A percentile compares a stretch with the other conserved stretches of the same genome.
These are phyloP conservation scores for Heteromeles arbutifolia DNA, from an alignment of 306 rosid species.

Conservation along the genomic window DNA sequence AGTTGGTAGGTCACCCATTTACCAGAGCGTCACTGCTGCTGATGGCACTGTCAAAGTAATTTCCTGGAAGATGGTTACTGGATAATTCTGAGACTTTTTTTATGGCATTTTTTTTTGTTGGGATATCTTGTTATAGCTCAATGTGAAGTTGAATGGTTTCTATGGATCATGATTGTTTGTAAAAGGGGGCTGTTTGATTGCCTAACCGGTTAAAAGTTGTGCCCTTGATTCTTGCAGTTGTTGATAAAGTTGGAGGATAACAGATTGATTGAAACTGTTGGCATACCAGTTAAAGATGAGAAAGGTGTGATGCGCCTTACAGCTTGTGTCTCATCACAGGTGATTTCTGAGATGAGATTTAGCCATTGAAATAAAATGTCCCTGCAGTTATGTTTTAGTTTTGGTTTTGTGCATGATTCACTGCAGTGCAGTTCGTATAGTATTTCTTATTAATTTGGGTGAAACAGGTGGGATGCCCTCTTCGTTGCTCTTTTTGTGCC, in stretches of 20 bases:
- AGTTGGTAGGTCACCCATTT: constrained; percentile 83
- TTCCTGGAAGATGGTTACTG: neutral
- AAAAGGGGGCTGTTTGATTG: neutral
- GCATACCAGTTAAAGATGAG: constrained; percentile 70
- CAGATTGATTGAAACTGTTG: constrained; percentile 92
- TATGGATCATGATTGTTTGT: neutral
- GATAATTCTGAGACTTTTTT: neutral
- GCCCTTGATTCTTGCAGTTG: constrained; percentile 46
- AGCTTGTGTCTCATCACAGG: constrained; percentile 98
- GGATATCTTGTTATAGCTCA: neutral
- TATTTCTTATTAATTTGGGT: constrained; percentile 5
- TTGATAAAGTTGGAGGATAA: constrained; percentile 84
- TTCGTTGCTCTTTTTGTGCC: constrained; percentile 95
- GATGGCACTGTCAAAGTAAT: constrained; percentile 92
- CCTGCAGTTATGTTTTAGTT: constrained; percentile 2
- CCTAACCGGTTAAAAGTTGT: neutral
- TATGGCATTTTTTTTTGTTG: neutral
- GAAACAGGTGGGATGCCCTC: constrained; percentile 84
- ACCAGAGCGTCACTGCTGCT: constrained; percentile 54
- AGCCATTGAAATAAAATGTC: neutral
- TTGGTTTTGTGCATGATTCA: neutral
- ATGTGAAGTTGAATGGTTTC: neutral
- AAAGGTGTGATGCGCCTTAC: constrained; percentile 69
- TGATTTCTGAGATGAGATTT: constrained; percentile 28
- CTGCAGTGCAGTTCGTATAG: neutral